Base-by-base conservation (phyloP, 2,329 filamentous ascomycete species). In the Didymosphaeria variabile region DNA sequence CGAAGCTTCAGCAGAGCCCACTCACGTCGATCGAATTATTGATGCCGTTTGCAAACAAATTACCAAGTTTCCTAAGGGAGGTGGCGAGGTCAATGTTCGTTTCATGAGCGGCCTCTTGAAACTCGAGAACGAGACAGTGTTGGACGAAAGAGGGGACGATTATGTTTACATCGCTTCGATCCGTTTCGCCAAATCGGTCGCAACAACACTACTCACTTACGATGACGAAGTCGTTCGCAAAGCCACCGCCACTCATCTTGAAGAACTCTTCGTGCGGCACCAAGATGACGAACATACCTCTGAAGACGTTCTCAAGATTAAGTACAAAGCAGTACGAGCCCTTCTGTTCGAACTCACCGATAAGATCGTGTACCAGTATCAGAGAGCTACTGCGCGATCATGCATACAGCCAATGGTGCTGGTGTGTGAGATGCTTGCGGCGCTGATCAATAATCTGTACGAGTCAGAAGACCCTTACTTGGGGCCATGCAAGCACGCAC, bases 171-270 rank as follows among this genome's bases (percentile, higher is more conserved):
- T 67, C 26, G 57, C 57, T 36, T 54, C 68, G 9, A 68, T 79
- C 23, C 8, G 36, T 2, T 62, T 54, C 19, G 64, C 67, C 13
- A 63, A 61, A 17, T 34, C 49, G 6, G 77, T 69, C 54, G 67
- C 67, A 1, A 53, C 65, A 12, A 57, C 69, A 1, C 55, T 79
- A 36, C 70, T 79, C 5, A 59, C 76, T 10, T 71, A 74, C 38
- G 65, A 72, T 3, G 67, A 75, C 13, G 73, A 76, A 2, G 59
- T 31, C 12, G 66, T 78, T n/a, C 73, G 74, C 15, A 66, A 65
- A 13, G 63, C 57, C n/a, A 60, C 71, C 10, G 55, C 63, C 0
- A 62, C 55, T 1, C 63, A 73, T 29, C 53, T 77, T 13, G 58
- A 66, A 19, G 67, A 67, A 5, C 62, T 78, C 8, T 75, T 73